Conservation (phyloP, 148 eudicot species). For the Spergularia marina region DNA sequence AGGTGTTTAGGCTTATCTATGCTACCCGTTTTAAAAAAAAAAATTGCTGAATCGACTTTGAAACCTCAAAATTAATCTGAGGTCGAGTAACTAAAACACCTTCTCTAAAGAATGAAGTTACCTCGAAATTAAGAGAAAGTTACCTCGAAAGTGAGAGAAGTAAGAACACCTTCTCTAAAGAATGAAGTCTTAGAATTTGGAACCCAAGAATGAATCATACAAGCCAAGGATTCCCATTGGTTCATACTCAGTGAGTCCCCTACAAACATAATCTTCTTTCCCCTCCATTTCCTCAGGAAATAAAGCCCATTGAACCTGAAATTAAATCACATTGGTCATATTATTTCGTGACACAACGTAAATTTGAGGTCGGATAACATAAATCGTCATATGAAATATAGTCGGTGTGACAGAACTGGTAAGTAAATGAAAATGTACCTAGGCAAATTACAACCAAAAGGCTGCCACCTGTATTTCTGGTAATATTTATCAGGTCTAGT, state of each 20-base stretch:
- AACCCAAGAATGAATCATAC: constrained; percentile 75
- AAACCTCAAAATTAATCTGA: too few species aligned
- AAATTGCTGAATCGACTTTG: too few species aligned
- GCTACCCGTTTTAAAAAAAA: too few species aligned
- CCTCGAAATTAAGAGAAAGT: neutral
- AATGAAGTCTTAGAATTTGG: constrained; percentile 56
- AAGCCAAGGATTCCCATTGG: constrained; percentile 71
- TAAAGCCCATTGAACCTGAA: constrained; percentile 70
- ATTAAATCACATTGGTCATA: neutral
- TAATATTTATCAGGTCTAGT: constrained; percentile 67
- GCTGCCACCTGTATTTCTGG: constrained; percentile 87
- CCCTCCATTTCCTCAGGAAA: constrained; percentile 67
- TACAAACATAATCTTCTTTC: constrained; percentile 90
- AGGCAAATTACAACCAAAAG: constrained; percentile 58
- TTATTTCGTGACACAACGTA: too few species aligned
- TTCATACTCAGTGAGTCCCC: constrained; percentile 81
- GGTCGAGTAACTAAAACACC: too few species aligned
- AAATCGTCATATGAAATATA: too few species aligned
- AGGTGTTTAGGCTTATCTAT: too few species aligned
- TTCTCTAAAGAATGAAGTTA: too few species aligned
- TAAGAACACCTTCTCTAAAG: constrained; percentile 33
- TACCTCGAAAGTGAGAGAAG: constrained; percentile 66
- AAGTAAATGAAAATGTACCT: constrained; percentile 38
- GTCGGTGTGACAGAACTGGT: too few species aligned
- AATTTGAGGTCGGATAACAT: too few species aligned